Evolutionary conservation across 306 rosid genomes (phyloP), one percentile per base, ranked within the genome.

Genomic region (Alnus glutinosa): DNA sequence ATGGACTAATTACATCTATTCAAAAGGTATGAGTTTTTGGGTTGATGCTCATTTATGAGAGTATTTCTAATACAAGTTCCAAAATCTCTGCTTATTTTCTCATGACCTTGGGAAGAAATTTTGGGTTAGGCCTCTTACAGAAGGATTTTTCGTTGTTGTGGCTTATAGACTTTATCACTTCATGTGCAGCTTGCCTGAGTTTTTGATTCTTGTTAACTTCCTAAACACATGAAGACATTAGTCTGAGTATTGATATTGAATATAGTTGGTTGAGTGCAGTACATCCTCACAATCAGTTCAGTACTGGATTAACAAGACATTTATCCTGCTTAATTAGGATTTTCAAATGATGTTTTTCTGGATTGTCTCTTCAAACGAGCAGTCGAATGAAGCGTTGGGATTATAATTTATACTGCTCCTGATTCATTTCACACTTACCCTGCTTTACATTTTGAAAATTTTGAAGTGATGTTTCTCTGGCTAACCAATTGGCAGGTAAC

Each of bases 1-100:
- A 85, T 55, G 90, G 90, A 55, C 79, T 94, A 59, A 82, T 91
- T 85, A 87, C 89, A 12, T 87, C 86, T 46, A 87, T 92, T 47
- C 72, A 12, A 46, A 83, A 85, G 95, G 98, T 92, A 47, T 11
- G 42, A n/a, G 58, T 76, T 79, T 72, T 77, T 61, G 70, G 19
- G 63, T 51, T 30, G 23, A 37, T 37, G 28, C 48, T 70, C 28
- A 67, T 67, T 39, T 34, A 10, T 59, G 66, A 10, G 66, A 23
- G 19, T 59, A 63, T 34, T 32, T 63, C 70, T 63, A n/a, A 32
- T 63, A 5, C n/a, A 12, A 36, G 15, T 62, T 62, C 66, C 23
- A 4, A 11, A 13, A 23, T 23, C 28, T 13, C 44, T 32, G 15
- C 69, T 62, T 62, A 62, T 32, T 10, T 61, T 62, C 2, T 62